A percentile compares a stretch with the other conserved stretches of the same genome.
Evolutionary conservation across 164 flowering plant species (phyloP).

Genomic region (Vitis riparia): DNA sequence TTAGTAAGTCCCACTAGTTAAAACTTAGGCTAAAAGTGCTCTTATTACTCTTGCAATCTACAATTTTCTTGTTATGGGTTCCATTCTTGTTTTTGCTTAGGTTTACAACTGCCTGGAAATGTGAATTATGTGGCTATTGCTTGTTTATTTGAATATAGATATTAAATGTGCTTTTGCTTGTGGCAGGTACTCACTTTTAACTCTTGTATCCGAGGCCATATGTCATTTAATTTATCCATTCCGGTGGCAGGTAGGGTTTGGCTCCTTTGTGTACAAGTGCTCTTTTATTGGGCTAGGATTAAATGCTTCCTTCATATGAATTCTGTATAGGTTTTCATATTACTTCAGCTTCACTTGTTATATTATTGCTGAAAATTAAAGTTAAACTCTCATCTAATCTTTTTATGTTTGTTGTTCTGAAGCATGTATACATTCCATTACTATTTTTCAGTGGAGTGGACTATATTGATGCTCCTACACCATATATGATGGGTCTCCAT

Average conservation of each 20-base stretch:
- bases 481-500: slow-evolving; percentile 99
- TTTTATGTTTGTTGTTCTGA: slow-evolving; percentile 58
- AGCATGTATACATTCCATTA: slow-evolving; percentile 99
- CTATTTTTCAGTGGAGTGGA: slow-evolving; percentile 99
- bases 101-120: too few relatives aligned
- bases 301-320: background rate
- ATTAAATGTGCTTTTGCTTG: slow-evolving; percentile 9
- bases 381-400: slow-evolving; percentile 32
- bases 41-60: background rate
- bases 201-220: slow-evolving; percentile 95
- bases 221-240: slow-evolving; percentile 96
- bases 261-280: background rate
- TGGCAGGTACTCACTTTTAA: slow-evolving; percentile 85
- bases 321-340: background rate
- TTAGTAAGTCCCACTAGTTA: too few relatives aligned
- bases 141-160: slow-evolving; percentile 4
- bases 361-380: background rate
- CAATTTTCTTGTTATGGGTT: background rate
- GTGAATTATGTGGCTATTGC: background rate
- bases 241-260: slow-evolving; percentile 83
- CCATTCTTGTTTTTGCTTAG: background rate
- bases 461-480: slow-evolving; percentile 99
- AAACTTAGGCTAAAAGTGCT: too few relatives aligned
- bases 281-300: background rate
- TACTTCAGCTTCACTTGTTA: background rate